phyloP scores from a whole-genome alignment of 306 rosid species.

The Prunus padus region DNA sequence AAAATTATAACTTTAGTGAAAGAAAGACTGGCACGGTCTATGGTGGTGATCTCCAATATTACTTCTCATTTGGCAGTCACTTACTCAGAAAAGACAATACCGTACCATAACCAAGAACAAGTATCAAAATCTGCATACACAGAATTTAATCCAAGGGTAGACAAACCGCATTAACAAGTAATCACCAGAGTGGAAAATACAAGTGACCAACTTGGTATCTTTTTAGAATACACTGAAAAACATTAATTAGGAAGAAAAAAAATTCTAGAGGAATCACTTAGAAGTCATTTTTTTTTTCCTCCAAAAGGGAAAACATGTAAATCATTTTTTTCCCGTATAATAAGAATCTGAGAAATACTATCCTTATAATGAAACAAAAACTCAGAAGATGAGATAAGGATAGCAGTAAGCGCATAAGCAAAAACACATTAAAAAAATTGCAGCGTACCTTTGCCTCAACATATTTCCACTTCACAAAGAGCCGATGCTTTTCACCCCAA shows the following conservation, averaged over 20 bases:
- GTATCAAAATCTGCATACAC: background rate
- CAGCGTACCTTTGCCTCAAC: conserved; percentile 77
- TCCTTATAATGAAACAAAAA: background rate
- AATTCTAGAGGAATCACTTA: background rate
- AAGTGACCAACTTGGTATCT: background rate
- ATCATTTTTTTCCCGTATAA: background rate
- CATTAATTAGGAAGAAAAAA: background rate
- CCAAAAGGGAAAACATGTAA: background rate
- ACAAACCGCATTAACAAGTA: background rate
- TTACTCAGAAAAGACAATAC: background rate
- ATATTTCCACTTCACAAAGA: conserved; percentile 86
- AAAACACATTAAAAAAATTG: background rate
- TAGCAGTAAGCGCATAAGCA: background rate
- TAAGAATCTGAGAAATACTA: background rate
- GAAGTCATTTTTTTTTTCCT: background rate
- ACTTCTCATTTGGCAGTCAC: background rate
- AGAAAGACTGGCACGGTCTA: background rate
- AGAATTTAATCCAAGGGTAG: background rate
- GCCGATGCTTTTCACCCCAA: conserved; percentile 94
- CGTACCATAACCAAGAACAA: background rate
- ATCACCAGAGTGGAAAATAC: background rate
- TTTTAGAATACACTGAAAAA: background rate
- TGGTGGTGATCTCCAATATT: background rate
- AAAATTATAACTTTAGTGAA: background rate
- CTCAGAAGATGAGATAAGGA: conserved; percentile 2